Evolutionary conservation across 495 filamentous ascomycete genomes (phyloP), one percentile per base, ranked within the genome.

Genomic region (Penicillium verhagenii): DNA sequence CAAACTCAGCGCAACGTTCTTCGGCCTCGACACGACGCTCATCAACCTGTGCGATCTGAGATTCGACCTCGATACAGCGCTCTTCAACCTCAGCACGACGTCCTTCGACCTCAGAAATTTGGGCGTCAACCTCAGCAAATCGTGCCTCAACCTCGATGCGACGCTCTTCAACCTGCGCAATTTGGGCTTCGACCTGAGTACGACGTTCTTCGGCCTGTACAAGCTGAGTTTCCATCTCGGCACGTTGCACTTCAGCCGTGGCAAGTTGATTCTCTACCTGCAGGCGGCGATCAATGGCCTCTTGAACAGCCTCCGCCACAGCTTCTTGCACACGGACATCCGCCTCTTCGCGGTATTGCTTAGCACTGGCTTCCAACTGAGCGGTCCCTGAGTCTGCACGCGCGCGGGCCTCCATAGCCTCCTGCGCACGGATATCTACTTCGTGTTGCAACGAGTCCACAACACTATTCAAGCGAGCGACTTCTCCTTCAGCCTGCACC

Each of bases 401-500:
- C 14, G 52, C 47, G 10, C 37, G 42, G 23, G 56, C 50, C 21
- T 62, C 56, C 26, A 31, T 52, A 10, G 54, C 39, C 31, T 63
- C 62, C 45, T 62, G 55, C 37, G 80, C 78, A 4, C 64, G 63
- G 1, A 57, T 45, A 45, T 70, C 65, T 6, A 57, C 55, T 43
- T 71, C 71, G 24, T 40, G 57, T 24, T 74, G 61, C 24, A 74
- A 33, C 8, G 69, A 68, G 16, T 64, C 52, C 6, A 72, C 33
- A 6, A 65, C 56, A 20, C 53, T 56, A 38, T 72, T 58, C 54
- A 73, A 47, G 40, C 68, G 72, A 9, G 70, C 68, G 39, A 87
- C 63, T 47, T 86, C 78, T 38, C 78, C 71, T 54, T 87, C 73
- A 0, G 80, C 75, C 16, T 73, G 68, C 2, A 69, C 73, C 24